These are phyloP conservation scores for Paxillus rubicundulus DNA, from an alignment of 768 basidiomycete species.

Conservation along the genomic window DNA sequence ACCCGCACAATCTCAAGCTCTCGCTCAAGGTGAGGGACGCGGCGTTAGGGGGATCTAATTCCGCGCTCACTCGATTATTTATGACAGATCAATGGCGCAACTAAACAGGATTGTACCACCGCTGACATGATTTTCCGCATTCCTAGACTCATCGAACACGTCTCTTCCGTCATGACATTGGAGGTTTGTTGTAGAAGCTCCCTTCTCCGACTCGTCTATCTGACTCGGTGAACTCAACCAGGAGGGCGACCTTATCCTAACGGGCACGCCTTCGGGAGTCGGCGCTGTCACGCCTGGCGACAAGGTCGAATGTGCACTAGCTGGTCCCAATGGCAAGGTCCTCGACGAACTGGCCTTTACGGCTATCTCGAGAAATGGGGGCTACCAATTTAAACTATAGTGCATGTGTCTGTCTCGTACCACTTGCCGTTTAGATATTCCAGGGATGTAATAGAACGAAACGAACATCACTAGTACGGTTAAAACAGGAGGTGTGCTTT, in stretches of 20 bases:
- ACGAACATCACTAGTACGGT: no score
- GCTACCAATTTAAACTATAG: constrained; percentile 53
- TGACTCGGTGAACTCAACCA: constrained; percentile 27
- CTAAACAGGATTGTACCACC: constrained; percentile 85
- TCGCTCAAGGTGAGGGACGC: constrained; percentile 59
- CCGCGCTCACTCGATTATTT: background rate
- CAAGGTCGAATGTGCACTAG: constrained; percentile 69
- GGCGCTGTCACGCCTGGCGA: constrained; percentile 77
- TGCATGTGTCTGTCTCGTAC: background rate
- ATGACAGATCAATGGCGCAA: constrained; percentile 72
- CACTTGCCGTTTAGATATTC: background rate
- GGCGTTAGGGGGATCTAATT: background rate
- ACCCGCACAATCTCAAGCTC: constrained; percentile 75
- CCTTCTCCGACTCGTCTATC: background rate
- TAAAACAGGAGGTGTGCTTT: no score
- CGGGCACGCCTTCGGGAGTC: constrained; percentile 91
- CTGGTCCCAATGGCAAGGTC: constrained; percentile 50
- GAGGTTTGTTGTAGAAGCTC: constrained; percentile 51
- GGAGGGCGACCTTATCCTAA: constrained; percentile 91
- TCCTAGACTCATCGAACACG: constrained; percentile 81
- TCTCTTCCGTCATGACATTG: constrained; percentile 96
- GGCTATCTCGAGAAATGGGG: constrained; percentile 64
- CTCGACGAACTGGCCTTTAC: constrained; percentile 65
- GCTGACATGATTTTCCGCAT: constrained; percentile 91
- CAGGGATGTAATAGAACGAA: background rate